Conservation (phyloP, 371 early-diverging fungal genomes). For the Mortierella sp. region DNA sequence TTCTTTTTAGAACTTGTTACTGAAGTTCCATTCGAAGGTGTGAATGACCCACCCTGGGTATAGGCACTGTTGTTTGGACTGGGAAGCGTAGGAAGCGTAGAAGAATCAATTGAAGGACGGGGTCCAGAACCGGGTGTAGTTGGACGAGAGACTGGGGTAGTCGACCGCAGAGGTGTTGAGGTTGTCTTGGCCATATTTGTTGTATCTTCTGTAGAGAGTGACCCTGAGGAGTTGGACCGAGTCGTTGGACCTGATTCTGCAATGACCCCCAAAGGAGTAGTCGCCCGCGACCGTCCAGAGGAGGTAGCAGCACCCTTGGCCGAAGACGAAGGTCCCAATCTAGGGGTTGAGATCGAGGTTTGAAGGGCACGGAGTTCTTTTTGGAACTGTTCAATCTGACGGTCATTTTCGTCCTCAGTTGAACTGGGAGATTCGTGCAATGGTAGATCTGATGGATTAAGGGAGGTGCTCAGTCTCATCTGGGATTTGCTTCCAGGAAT, state of each 20-base stretch:
- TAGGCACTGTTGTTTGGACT: neutral
- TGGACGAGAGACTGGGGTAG: conserved; percentile 16
- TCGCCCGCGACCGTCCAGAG: conserved; percentile 17
- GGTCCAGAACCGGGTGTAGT: conserved; percentile 28
- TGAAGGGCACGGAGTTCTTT: conserved; percentile 14
- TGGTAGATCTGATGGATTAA: conserved; percentile 12
- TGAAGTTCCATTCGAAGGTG: conserved; percentile 14
- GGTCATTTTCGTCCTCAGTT: conserved; percentile 17
- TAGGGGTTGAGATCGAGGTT: too few species aligned
- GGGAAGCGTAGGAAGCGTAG: conserved; percentile 17
- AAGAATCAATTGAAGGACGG: conserved; percentile 27
- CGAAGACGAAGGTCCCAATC: too few species aligned
- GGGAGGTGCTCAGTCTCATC: conserved; percentile 21
- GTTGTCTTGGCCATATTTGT: neutral
- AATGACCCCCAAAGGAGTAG: conserved; percentile 29
- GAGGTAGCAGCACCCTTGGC: neutral
- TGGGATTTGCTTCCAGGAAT: conserved; percentile 18
- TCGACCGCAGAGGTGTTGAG: conserved; percentile 13
- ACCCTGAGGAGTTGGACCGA: conserved; percentile 14
- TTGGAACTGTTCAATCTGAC: conserved; percentile 34
- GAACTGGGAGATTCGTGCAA: neutral
- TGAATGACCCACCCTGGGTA: neutral
- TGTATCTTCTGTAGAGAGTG: conserved; percentile 20
- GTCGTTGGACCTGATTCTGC: conserved; percentile 13
- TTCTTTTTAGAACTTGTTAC: neutral